phyloP scores from a whole-genome alignment of 2,329 filamentous ascomycete species.

The Colletotrichum tofieldiae region DNA sequence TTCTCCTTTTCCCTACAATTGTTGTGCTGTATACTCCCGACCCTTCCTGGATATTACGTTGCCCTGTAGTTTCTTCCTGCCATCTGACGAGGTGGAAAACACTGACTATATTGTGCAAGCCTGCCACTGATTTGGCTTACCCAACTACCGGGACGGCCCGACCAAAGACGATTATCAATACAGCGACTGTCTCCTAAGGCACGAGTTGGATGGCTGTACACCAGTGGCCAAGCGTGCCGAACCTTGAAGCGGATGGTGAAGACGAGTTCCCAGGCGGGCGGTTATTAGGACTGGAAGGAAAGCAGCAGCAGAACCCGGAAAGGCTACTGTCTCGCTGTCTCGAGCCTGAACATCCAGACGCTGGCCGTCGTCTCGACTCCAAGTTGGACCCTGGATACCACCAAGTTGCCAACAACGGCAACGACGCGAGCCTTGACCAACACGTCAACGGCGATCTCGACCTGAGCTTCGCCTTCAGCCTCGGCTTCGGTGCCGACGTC shows the following conservation, averaged over 20 bases:
- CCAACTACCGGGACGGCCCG: background rate
- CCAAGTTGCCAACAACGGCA: background rate
- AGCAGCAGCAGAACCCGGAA: background rate
- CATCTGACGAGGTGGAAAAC: background rate
- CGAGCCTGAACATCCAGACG: background rate
- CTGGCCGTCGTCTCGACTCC: background rate
- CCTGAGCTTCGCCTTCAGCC: slow-evolving; percentile 1
- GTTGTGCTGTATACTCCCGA: background rate
- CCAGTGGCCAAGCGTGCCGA: slow-evolving; percentile 20
- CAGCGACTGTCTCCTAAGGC: background rate
- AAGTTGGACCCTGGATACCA: background rate
- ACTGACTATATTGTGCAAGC: background rate
- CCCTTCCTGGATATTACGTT: background rate
- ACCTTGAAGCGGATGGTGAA: slow-evolving; percentile 10
- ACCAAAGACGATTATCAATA: background rate
- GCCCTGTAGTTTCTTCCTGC: background rate
- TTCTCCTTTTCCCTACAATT: background rate
- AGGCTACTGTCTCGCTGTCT: background rate
- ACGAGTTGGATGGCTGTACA: slow-evolving; percentile 21
- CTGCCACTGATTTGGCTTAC: background rate
- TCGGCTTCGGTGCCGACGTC: slow-evolving; percentile 11
- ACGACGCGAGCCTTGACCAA: background rate
- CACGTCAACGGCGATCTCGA: background rate
- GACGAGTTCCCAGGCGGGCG: slow-evolving; percentile 1
- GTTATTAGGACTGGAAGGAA: background rate